Base-by-base conservation (phyloP, 2,329 filamentous ascomycete species). In the Phaeomoniella chlamydospora region DNA sequence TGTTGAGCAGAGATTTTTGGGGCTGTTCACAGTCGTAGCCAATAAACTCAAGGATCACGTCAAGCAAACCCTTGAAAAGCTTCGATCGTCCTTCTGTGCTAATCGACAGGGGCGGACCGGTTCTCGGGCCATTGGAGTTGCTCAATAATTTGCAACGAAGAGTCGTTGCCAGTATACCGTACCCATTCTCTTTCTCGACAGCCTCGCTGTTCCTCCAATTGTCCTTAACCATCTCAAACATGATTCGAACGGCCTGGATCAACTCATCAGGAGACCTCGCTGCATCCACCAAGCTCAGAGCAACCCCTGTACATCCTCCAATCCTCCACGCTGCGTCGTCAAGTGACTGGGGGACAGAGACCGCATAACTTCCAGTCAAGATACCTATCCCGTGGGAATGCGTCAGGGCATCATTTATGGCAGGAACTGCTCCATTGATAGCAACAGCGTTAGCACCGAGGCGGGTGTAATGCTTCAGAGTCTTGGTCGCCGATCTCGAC, bases 131-230 rank as follows among this genome's bases (percentile, higher is more conserved):
- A 19, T 4, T 4, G 6, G 11, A 10, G 17, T 4, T 4, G 16
- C 14, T 17, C 4, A 17, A 34, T 34, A 94, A 65, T 54, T 94
- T 94, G 37, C 83, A 81, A 37, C 85, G 77, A 15, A 98, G 60
- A 13, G 96, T 68, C 56, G 86, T 76, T 29, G 81, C 81, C 35
- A 98, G 62, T 22, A 96, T 82, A 16, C 83, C 80, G 52, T 94
- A 98, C 0, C 88, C 92, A 46, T 92, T 90, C 40, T 93, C 86
- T 48, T 83, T 78, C 56, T 98, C 90, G 81, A 98, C 94, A 16
- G 90, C 87, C 54, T 98, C 92, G 46, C 90, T 96, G 45, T 96
- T 96, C 43, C 90, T 74, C 90, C 92, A 98, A 52, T 82, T 96
- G 43, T 82, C 80, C 45, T 82, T 80, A 34, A 94, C 81, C 41